Conservation (phyloP, 306 rosid genomes). For the Trifolium dubium region DNA sequence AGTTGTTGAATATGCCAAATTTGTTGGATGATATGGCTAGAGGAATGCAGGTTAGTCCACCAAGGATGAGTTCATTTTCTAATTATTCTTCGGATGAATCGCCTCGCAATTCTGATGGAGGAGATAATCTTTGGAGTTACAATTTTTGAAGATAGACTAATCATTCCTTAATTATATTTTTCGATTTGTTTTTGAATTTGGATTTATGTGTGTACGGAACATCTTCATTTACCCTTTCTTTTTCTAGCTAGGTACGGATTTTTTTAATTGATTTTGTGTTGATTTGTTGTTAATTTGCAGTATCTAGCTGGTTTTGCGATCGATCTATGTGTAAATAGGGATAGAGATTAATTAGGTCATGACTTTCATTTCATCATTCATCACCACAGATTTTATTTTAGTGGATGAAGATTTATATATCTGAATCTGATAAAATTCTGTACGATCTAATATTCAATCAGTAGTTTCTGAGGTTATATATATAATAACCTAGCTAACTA, state of each 20-base stretch:
- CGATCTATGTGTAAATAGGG: background rate
- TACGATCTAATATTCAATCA: background rate
- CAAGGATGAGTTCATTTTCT: slow-evolving; percentile 46
- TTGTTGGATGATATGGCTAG: slow-evolving; percentile 61
- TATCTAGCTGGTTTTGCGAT: background rate
- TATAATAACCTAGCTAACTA: background rate
- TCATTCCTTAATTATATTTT: background rate
- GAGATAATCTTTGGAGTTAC: slow-evolving; percentile 56
- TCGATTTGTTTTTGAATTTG: background rate
- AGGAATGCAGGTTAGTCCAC: slow-evolving; percentile 71
- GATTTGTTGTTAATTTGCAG: background rate
- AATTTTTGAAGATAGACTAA: background rate
- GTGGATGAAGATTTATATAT: background rate
- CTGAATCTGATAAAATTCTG: background rate
- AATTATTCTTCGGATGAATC: slow-evolving; percentile 46
- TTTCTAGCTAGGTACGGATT: background rate
- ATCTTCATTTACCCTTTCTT: slow-evolving; percentile 1
- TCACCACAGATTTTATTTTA: background rate
- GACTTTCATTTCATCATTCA: background rate
- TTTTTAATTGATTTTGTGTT: background rate
- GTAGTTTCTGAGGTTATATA: background rate
- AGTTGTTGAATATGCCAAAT: slow-evolving; percentile 60
- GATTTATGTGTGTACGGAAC: background rate
- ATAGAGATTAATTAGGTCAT: background rate
- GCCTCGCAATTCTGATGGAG: slow-evolving; percentile 50